These are phyloP conservation scores for Ceratorhiza oryzae-sativae DNA, from an alignment of 1,284 basidiomycete species.

Conservation along the genomic window DNA sequence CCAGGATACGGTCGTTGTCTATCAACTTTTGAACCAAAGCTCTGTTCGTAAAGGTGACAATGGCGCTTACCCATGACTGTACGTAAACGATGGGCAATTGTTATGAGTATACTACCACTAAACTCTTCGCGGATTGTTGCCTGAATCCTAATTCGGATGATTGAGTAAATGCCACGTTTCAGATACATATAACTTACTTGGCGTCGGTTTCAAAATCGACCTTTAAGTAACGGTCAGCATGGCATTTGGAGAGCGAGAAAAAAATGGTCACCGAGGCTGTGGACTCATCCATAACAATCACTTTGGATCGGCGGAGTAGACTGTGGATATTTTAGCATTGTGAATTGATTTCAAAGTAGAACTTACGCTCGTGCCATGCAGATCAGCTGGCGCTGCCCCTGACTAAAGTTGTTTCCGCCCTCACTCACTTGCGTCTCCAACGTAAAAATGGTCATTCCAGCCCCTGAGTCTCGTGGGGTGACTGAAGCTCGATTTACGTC, in stretches of 20 bases:
- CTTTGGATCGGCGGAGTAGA: conserved; percentile 26
- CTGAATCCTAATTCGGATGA: conserved; percentile 61
- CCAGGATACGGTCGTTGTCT: conserved; percentile 60
- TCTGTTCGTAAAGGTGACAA: conserved; percentile 13
- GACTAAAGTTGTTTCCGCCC: conserved; percentile 84
- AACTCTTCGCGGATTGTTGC: conserved; percentile 80
- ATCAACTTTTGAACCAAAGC: conserved; percentile 57
- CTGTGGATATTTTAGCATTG: not conserved
- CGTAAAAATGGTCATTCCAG: conserved; percentile 53
- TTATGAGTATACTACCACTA: conserved; percentile 76
- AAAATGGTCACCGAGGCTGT: conserved; percentile 22
- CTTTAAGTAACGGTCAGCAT: not conserved
- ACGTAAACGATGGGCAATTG: conserved; percentile 48
- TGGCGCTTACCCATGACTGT: conserved; percentile 33
- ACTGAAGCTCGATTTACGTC: not conserved
- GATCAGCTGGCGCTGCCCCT: conserved; percentile 84
- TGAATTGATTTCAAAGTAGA: not conserved
- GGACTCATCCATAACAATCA: conserved; percentile 37
- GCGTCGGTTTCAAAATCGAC: conserved; percentile 64
- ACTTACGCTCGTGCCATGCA: conserved; percentile 63
- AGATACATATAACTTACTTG: not conserved
- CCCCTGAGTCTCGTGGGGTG: conserved; percentile 18
- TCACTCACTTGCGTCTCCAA: conserved; percentile 78
- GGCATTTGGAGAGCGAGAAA: not conserved
- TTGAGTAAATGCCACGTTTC: not conserved